A percentile compares a stretch with the other conserved stretches of the same genome.
Conservation (phyloP, 805 yeast species). For the Candida nonsorbophila region DNA sequence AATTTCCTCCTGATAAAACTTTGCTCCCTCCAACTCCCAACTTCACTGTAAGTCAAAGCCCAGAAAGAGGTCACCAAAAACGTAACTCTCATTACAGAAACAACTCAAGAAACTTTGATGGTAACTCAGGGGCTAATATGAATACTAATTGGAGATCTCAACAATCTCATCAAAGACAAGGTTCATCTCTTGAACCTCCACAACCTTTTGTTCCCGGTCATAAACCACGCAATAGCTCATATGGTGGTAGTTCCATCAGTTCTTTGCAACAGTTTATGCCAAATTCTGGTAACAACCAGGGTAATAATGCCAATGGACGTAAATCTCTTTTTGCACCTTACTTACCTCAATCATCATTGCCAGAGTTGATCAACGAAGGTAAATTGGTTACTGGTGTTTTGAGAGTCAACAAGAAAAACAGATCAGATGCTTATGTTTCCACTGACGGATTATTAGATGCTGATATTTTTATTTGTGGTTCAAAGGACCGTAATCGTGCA, state of each 20-base stretch:
- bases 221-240: conserved; percentile 62
- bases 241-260: conserved; percentile 55
- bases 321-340: conserved; percentile 94
- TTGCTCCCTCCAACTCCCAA: conserved; percentile 53
- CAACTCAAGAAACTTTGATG: conserved; percentile 34
- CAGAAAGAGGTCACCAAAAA: conserved; percentile 36
- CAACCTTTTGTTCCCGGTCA: conserved; percentile 70
- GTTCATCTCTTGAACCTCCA: conserved; percentile 28
- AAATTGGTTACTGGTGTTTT: conserved; percentile 86
- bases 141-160: conserved; percentile 66
- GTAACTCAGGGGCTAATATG: conserved; percentile 28
- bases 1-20: conserved; percentile 54
- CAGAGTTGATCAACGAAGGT: conserved; percentile 85
- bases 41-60: conserved; percentile 35
- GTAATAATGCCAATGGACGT: conserved; percentile 43
- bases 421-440: conserved; percentile 97
- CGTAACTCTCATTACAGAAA: conserved; percentile 35
- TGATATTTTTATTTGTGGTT: conserved; percentile 95
- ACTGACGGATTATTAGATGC: conserved; percentile 95
- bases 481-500: conserved; percentile 96
- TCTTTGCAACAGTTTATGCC: conserved; percentile 36
- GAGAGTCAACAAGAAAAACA: conserved; percentile 91
- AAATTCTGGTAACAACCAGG: conserved; percentile 11
- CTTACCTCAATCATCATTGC: conserved; percentile 87
- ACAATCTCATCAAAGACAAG: conserved; percentile 26